Evolutionary conservation across 768 basidiomycete species (phyloP).

Genomic region (Clitopilus hobsonii): DNA sequence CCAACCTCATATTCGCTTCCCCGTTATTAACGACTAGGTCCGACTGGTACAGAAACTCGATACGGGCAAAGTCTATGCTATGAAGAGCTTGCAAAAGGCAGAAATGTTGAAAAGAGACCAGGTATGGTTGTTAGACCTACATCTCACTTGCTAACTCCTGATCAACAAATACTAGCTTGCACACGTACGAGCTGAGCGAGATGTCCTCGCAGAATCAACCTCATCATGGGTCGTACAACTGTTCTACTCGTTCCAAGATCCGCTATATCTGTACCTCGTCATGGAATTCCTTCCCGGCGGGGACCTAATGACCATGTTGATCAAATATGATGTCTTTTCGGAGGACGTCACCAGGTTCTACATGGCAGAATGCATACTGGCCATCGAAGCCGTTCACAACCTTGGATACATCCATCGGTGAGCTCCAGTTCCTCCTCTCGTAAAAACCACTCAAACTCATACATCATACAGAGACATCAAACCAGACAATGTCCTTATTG

Average conservation of each 20-base stretch:
- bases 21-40: conserved; percentile 55
- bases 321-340: conserved; percentile 99
- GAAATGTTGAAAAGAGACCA: conserved; percentile 99
- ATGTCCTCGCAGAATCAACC: conserved; percentile 94
- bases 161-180: conserved; percentile 61
- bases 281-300: conserved; percentile 88
- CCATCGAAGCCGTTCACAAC: conserved; percentile 96
- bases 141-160: background rate
- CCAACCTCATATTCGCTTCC: conserved; percentile 3
- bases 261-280: conserved; percentile 92
- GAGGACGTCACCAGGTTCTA: conserved; percentile 99
- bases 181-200: conserved; percentile 95
- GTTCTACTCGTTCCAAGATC: conserved; percentile 98
- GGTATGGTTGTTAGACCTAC: conserved; percentile 38
- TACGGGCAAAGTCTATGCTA: conserved; percentile 97
- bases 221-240: conserved; percentile 97
- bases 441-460: too few relatives aligned
- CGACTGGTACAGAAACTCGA: conserved; percentile 95
- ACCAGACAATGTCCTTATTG: conserved; percentile 98
- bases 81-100: conserved; percentile 97
- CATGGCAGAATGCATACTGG: conserved; percentile 97
- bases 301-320: conserved; percentile 99
- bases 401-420: conserved; percentile 99
- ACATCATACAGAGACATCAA: conserved; percentile 80
- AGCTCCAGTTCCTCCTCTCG: too few relatives aligned